Evolutionary conservation across 2,329 filamentous ascomycete genomes (phyloP), one percentile per base, ranked within the genome.

Genomic region (Colletotrichum acutatum): DNA sequence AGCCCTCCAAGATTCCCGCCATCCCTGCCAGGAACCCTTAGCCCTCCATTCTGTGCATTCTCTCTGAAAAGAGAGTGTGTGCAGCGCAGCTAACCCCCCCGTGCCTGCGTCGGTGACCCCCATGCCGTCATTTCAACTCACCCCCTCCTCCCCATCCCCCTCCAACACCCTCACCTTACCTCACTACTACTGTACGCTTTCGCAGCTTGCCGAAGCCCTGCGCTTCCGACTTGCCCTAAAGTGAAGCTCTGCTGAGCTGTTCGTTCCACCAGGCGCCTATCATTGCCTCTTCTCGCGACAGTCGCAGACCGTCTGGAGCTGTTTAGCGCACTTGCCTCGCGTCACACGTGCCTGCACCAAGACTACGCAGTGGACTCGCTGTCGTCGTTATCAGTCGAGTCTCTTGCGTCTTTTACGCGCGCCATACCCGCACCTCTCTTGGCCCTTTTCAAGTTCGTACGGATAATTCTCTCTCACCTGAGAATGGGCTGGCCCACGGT

Each of bases 61-160:
- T 54, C 42, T 63, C n/a, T 54, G 9, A 11, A 22, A 49, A 49
- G 19, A 49, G 42, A 2, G 42, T 49, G 42, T 49, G 42, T 49
- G 42, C 19, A 49, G 42, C 42, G 9, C 49, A 54, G 12, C 42
- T 58, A 32, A 26, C 8, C 53, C 67, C 52, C 52, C 37, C 24
- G 34, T 69, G 62, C 28, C 30, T 24, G 52, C 62, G 42, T 22
- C 26, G 30, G 9, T 67, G 68, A 67, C 63, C 68, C 63, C 68
- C 68, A 67, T 67, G 56, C 68, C 68, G n/a, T 67, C 62, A 65
- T 65, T n/a, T 49, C 52, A 65, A n/a, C 16, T 30, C 62, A 65
- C 62, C 4, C 61, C 62, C 52, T 19, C 22, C 26, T 52, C 34
- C 2, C n/a, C 22, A n/a, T 37, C 58, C 14, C 14, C 16, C 42